Base-by-base conservation (phyloP, 768 basidiomycete species). In the Cytidiella melzeri region DNA sequence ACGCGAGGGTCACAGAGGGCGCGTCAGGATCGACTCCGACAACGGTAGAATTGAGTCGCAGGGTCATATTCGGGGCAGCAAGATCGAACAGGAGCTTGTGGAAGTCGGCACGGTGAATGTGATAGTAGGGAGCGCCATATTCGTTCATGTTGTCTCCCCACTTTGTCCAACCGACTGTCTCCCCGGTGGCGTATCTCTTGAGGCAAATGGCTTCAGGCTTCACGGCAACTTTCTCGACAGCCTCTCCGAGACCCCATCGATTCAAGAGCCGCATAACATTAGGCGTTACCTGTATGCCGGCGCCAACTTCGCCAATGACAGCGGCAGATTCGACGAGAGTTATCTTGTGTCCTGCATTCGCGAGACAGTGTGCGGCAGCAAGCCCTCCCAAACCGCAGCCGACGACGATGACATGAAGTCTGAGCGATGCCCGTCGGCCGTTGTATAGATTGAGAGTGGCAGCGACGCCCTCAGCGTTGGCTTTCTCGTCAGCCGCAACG, bases 81-180 rank as follows among this genome's bases (percentile, higher is more conserved):
- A 72, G 63, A 48, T 69, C 67, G 46, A 61, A 65, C 34, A 73
- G 63, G 21, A 73, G 56, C 21, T 61, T 62, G 55, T 73, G 72
- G 44, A 71, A 67, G 57, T 73, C 72, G 25, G 69, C 71, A 47
- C 72, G 69, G 47, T 73, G 72, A 43, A 73, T 60, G 47, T 73
- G 68, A 47, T 69, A 69, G 55, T 72, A 73, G 5, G 69, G 70
- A 48, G 69, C 61, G 43, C 70, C 71, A 48, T 65, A 65, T 4
- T 60, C 58, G 25, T 43, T 30, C 57, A 70, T 68, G 34, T 53
- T 46, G 12, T 58, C 53, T 3, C 62, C 62, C 68, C 69, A 71
- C 12, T 58, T 56, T 15, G 69, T 68, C 54, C 66, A 67, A 7
- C 69, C 72, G 20, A 73, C 62, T 15, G 64, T 58, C 47, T 67